Evolutionary conservation across 352 stramenopile species (phyloP).

Genomic region (Globisporangium paroecandrum): DNA sequence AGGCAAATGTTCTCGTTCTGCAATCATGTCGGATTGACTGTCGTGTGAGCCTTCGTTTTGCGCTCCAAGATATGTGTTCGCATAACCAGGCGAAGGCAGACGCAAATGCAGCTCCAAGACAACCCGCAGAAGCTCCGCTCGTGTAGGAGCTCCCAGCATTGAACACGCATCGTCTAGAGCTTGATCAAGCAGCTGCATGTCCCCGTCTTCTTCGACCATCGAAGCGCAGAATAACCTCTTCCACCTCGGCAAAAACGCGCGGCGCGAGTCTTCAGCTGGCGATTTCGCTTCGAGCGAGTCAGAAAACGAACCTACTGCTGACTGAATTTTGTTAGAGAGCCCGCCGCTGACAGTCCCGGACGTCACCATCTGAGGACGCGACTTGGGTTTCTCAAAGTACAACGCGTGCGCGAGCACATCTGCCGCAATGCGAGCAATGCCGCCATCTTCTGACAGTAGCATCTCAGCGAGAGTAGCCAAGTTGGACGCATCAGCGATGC

Average conservation of each 20-base stretch:
- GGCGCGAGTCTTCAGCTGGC: background rate
- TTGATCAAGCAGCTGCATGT: conserved; percentile 5
- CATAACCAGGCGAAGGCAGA: too few relatives aligned
- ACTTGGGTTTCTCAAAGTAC: conserved; percentile 14
- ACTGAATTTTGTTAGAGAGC: background rate
- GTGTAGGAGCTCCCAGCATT: background rate
- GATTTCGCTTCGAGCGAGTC: background rate
- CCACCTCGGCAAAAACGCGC: conserved; percentile 12
- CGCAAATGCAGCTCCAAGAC: conserved; percentile 12
- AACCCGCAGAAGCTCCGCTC: conserved; percentile 7
- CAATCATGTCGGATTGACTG: background rate
- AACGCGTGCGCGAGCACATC: conserved; percentile 17
- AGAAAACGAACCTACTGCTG: background rate
- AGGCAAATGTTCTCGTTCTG: background rate
- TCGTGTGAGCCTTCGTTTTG: background rate
- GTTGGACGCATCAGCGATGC: conserved; percentile 22
- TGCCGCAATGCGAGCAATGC: background rate
- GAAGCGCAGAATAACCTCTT: background rate
- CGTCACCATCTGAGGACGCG: background rate
- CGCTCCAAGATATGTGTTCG: background rate
- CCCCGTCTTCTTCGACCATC: background rate
- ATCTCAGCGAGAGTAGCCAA: conserved; percentile 7
- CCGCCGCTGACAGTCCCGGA: background rate
- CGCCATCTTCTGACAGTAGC: background rate
- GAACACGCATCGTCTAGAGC: conserved; percentile 11